A percentile compares a stretch with the other conserved stretches of the same genome.
These are phyloP conservation scores for Scedosporium boydii DNA, from an alignment of 2,329 filamentous ascomycete species.

Conservation along the genomic window DNA sequence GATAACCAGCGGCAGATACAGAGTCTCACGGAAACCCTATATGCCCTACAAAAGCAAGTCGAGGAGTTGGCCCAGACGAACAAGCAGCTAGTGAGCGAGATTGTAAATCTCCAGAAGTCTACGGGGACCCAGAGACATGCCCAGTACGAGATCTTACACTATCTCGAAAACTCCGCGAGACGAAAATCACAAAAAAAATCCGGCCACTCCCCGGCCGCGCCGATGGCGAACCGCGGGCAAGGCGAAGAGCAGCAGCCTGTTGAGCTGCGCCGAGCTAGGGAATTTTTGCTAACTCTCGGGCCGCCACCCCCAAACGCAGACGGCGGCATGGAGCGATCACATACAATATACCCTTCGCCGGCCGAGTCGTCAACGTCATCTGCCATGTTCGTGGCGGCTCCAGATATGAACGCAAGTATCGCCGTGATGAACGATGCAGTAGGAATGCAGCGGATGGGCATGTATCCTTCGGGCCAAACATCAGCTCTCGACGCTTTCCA, in stretches of 20 bases:
- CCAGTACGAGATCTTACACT: conserved; percentile 47
- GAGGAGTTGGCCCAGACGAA: conserved; percentile 63
- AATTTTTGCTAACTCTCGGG: conserved; percentile 29
- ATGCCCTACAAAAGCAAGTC: conserved; percentile 76
- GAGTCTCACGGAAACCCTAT: conserved; percentile 35
- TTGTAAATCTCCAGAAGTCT: conserved; percentile 51
- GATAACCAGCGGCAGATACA: conserved; percentile 9
- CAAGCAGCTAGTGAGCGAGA: conserved; percentile 51
- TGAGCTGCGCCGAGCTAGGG: conserved; percentile 41
- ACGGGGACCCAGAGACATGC: conserved; percentile 49
- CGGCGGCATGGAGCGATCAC: neutral
- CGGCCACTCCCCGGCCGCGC: neutral
- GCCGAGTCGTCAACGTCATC: conserved; percentile 16
- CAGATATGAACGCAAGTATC: conserved; percentile 22
- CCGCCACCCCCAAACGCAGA: neutral
- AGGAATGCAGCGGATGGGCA: conserved; percentile 52
- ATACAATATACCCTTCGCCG: conserved; percentile 4
- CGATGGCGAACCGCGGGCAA: neutral
- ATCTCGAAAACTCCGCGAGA: conserved; percentile 22
- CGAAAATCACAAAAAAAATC: neutral
- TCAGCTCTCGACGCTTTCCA: conserved; percentile 94
- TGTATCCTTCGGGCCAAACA: conserved; percentile 84
- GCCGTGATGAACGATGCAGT: conserved; percentile 43
- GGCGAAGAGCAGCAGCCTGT: neutral
- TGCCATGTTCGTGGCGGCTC: conserved; percentile 47